Percentiles rank a stretch among this genome's conserved stretches.
These are phyloP conservation scores for Rhizopus microsporus DNA, from an alignment of 371 early-diverging fungal species.

Conservation along the genomic window DNA sequence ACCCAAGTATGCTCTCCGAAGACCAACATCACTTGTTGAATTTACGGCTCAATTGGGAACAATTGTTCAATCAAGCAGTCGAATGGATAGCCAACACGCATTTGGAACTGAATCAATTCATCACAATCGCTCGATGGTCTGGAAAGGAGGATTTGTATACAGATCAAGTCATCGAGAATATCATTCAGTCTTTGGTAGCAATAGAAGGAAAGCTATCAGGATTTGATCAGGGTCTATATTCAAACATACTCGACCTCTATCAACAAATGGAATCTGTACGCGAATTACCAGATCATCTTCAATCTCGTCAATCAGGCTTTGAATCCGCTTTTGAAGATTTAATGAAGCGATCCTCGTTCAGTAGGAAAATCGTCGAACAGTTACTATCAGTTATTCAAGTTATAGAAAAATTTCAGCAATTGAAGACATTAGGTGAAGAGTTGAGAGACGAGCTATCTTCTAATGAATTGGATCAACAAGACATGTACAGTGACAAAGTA, in stretches of 20 bases:
- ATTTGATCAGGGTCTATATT: slow-evolving; percentile 41
- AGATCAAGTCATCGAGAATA: slow-evolving; percentile 29
- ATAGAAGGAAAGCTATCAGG: slow-evolving; percentile 43
- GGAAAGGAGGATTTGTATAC: slow-evolving; percentile 24
- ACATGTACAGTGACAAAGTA: slow-evolving; percentile 26
- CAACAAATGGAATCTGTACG: slow-evolving; percentile 48
- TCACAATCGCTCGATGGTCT: slow-evolving; percentile 39
- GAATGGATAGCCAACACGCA: slow-evolving; percentile 43
- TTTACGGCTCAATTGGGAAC: slow-evolving; percentile 51
- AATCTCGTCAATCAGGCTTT: slow-evolving; percentile 44
- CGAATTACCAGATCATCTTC: slow-evolving; percentile 43
- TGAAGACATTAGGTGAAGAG: slow-evolving; percentile 39
- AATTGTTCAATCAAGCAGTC: slow-evolving; percentile 40
- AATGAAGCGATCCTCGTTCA: slow-evolving; percentile 45
- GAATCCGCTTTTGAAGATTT: slow-evolving; percentile 50
- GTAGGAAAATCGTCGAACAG: slow-evolving; percentile 49
- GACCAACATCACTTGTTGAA: slow-evolving; percentile 19
- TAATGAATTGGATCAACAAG: slow-evolving; percentile 21
- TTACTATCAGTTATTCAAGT: slow-evolving; percentile 39
- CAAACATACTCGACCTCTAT: slow-evolving; percentile 41
- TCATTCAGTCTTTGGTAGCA: slow-evolving; percentile 34
- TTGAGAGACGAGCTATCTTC: slow-evolving; percentile 19
- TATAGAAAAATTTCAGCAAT: slow-evolving; percentile 32
- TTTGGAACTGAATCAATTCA: slow-evolving; percentile 35
- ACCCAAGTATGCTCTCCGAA: too few species aligned